Base-by-base conservation (phyloP, 139 green algal genomes). In the Gonium pectorale region DNA sequence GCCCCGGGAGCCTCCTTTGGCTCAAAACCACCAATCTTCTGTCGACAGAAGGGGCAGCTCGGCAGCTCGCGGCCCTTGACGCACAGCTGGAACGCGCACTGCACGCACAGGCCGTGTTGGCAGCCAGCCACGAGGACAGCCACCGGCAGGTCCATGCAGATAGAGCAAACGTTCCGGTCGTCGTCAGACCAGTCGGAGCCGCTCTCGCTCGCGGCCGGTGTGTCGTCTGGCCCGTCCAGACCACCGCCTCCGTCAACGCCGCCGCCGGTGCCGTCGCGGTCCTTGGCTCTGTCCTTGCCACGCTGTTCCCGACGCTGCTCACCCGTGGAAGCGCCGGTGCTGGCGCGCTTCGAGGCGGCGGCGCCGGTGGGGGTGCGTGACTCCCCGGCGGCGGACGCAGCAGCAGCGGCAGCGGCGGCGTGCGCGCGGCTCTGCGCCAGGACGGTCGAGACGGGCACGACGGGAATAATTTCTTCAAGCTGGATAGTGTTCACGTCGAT, bases 71-170 rank as follows among this genome's bases (percentile, higher is more conserved):
- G 81, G 24, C 87, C 87, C 85, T 91, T 93, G 46, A 89, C 81
- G 46, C 87, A 91, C 44, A 93, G 81, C 87, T 93, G 85, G 85
- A 89, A 93, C 3, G 90, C 90, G 70, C 90, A 93, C 84, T 89
- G 87, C 75, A 93, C 73, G 52, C 90, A 93, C 85, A 91, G 80
- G 2, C 75, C 86, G 35, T 93, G 90, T 41, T 88, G 84, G 80
- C 90, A 93, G 31, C 80, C 69, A 19, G 75, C 68, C 9, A 93
- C 87, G 51, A 74, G 72, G 21, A 93, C 73, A 1, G 75, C 85
- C 0, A 89, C 85, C 21, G 64, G 74, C 41, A 81, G 56, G 49
- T 93, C 90, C 90, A 93, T 93, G 67, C 90, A 93, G 49, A 93
- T 93, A 24, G 77, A 69, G 63, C 90, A 93, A 33, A 90, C 78